Evolutionary conservation across 108 stramenopile genomes (phyloP), one percentile per base, ranked within the genome.

Genomic region (Nitzschia putrida): DNA sequence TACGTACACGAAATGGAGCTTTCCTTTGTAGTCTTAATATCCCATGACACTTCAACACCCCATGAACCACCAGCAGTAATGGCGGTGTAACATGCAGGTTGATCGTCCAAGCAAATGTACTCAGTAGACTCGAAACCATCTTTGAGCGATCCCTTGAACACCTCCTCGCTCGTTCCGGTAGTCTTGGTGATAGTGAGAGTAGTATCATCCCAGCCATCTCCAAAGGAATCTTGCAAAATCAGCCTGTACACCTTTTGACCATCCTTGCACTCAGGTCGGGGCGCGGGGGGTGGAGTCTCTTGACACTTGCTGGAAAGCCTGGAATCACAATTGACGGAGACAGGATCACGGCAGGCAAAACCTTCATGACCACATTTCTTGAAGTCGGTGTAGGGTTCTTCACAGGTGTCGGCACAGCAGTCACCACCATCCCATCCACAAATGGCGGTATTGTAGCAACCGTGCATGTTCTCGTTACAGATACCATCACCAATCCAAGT

Each of bases 21-120:
- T 23, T 80, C 81, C 14, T 64, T 45, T 39, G 83, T 43, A 13
- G 88, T 83, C 24, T 82, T 76, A 24, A 94, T 44, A 68, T 96
- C 92, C 95, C 95, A 96, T 8, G 84, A 86, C 0, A 92, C 85
- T 80, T 96, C 95, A 57, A 93, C 90, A 18, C 95, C 91, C 95
- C 95, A 96, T 7, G 79, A 69, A 9, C 95, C 95, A 53, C 87
- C 88, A 26, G 70, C 29, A 16, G 90, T 80, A 21, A 72, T 53
- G n/a, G 89, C 85, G 41, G 76, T 78, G 67, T 92, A 94, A 73
- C 95, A 96, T 16, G 76, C 64, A 0, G 85, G 75, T 20, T 65
- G 64, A 34, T 82, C 82, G 55, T 78, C 66, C 13, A 96, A 84
- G 73, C 95, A 96, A 44, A 93, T 53, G 63, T 81, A 81, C 34